These are phyloP conservation scores for Penicillium taxi DNA, from an alignment of 495 filamentous ascomycete species.

Conservation along the genomic window DNA sequence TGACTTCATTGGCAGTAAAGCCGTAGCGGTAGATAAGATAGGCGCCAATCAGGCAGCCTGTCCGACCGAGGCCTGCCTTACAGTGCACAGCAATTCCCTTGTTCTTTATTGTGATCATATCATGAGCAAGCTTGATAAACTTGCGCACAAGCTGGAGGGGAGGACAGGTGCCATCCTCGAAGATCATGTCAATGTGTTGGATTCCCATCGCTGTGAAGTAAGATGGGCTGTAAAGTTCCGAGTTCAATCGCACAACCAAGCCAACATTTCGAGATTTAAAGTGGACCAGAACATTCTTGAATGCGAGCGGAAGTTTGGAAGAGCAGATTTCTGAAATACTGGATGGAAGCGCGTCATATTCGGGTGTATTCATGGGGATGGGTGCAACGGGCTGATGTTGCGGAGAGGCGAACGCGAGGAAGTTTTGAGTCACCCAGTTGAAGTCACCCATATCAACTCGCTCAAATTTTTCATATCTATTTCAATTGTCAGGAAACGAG, in stretches of 20 bases:
- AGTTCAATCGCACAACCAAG: slow-evolving; percentile 91
- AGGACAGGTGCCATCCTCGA: slow-evolving; percentile 96
- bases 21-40: slow-evolving; percentile 96
- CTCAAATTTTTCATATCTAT: slow-evolving; percentile 83
- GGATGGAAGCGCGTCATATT: slow-evolving; percentile 63
- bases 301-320: slow-evolving; percentile 62
- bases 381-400: slow-evolving; percentile 68
- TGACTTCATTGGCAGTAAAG: slow-evolving; percentile 98
- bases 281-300: slow-evolving; percentile 91
- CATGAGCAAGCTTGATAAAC: slow-evolving; percentile 91
- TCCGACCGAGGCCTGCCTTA: slow-evolving; percentile 95
- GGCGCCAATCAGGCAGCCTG: slow-evolving; percentile 91
- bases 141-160: slow-evolving; percentile 74
- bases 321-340: slow-evolving; percentile 56
- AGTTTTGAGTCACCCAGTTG: slow-evolving; percentile 95
- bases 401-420: slow-evolving; percentile 93
- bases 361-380: slow-evolving; percentile 60
- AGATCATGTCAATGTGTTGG: slow-evolving; percentile 96
- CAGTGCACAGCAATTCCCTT: slow-evolving; percentile 94
- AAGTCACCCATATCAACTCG: slow-evolving; percentile 98
- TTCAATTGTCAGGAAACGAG: slow-evolving; percentile 15
- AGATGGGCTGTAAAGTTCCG: slow-evolving; percentile 85
- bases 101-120: slow-evolving; percentile 80
- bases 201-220: slow-evolving; percentile 95
- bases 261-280: slow-evolving; percentile 82